phyloP scores from a whole-genome alignment of 2,329 filamentous ascomycete genomes.

The Verticillium nonalfalfae region DNA sequence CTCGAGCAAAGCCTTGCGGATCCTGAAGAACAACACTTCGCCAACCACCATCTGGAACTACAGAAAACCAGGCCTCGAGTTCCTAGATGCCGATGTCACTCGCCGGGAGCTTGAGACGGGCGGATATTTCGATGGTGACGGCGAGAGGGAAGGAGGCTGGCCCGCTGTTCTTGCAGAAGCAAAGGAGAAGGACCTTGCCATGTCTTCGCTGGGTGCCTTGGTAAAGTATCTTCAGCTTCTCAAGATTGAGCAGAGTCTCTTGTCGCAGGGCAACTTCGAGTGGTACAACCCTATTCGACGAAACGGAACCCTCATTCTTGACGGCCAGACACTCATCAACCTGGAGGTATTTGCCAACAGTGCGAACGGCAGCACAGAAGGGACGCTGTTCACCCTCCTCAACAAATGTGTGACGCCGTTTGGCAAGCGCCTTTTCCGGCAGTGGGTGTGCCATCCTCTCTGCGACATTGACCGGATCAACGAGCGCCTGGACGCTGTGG shows the following conservation, averaged over 20 bases:
- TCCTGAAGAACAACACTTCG: constrained; percentile 90
- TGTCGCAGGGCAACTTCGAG: constrained; percentile 86
- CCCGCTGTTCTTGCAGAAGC: constrained; percentile 66
- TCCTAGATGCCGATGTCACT: constrained; percentile 81
- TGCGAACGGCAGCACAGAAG: constrained; percentile 76
- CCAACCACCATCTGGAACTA: constrained; percentile 95
- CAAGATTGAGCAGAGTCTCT: constrained; percentile 80
- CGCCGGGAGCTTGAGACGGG: constrained; percentile 73
- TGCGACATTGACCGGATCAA: constrained; percentile 86
- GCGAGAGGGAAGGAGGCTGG: constrained; percentile 52
- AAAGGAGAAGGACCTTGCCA: constrained; percentile 71
- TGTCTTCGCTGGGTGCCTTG: constrained; percentile 87
- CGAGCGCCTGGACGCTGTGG: constrained; percentile 87
- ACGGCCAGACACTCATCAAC: constrained; percentile 95
- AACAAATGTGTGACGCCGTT: constrained; percentile 96
- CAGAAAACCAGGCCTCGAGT: constrained; percentile 79
- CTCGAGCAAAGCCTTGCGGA: constrained; percentile 83
- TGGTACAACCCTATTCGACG: constrained; percentile 87
- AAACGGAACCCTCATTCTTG: constrained; percentile 86
- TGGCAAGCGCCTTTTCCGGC: constrained; percentile 89
- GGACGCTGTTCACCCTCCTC: constrained; percentile 83
- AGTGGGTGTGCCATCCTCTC: constrained; percentile 95
- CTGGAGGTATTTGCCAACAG: constrained; percentile 96
- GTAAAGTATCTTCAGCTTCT: constrained; percentile 80
- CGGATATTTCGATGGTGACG: constrained; percentile 66